Evolutionary conservation across 768 basidiomycete genomes (phyloP), one percentile per base, ranked within the genome.

Genomic region (Kwoniella sp.): DNA sequence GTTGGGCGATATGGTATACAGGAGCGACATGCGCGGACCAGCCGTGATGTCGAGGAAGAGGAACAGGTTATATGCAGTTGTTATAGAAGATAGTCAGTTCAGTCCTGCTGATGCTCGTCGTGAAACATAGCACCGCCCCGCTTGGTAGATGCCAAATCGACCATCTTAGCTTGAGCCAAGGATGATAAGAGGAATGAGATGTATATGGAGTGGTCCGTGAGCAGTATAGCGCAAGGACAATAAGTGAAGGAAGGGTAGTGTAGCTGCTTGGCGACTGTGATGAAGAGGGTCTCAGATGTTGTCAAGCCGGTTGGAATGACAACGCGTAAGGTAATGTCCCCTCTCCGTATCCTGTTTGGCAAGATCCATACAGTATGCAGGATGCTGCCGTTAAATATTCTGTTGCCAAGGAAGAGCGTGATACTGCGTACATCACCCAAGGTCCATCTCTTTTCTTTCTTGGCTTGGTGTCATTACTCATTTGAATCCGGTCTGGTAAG

Each of bases 241-340:
- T 19, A 9, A 44, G 17, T 9, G 40, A 44, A 33, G 33, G 33
- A 13, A n/a, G n/a, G 33, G 7, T 6, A 13, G 33, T 33, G 33
- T 13, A 5, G 40, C 17, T 44, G 40, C 40, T 44, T 44, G 40
- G 40, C 40, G 40, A 44, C n/a, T 44, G 17, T 9, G 40, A 44
- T 44, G 40, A 10, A 44, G 40, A 44, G 40, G 8, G 40, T 44
- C 40, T 44, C 17, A 19, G 40, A 44, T 9, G 17, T 44, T 19
- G 40, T 44, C 40, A 44, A 44, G 40, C 48, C 48, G 17, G 48
- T 19, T 22, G 48, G 48, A 49, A 49, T 49, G 48, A 33, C 33
- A 33, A 33, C 33, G 33, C n/a, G n/a, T n/a, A n/a, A n/a, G n/a
- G 46, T 47, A 33, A 33, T 33, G 33, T 33, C 33, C 33, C 33